Evolutionary conservation across 345 rosid genomes (phyloP), one percentile per base, ranked within the genome.

Genomic region (Eucalyptus pumila): DNA sequence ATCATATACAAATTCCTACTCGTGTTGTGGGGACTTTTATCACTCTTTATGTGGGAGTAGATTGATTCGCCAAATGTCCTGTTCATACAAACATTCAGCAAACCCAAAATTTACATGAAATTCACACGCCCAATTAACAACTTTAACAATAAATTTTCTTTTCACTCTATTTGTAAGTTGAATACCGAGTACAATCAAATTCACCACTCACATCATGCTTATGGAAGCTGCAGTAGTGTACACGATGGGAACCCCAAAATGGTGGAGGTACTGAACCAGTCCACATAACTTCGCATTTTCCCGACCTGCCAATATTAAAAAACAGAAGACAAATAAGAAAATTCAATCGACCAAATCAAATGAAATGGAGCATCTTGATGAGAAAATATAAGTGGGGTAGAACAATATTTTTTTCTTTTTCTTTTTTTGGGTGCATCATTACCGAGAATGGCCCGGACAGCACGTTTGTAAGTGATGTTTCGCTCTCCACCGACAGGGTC

Each of bases 391-490:
- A 26, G n/a, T 4, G 0, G 65, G 60, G 60, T 56, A 23, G 60
- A 56, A 21, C 26, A 4, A 56, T 5, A 49, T 47, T 4, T 9
- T 23, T n/a, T n/a, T n/a, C n/a, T n/a, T n/a, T n/a, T n/a, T n/a
- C n/a, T n/a, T n/a, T n/a, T n/a, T n/a, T n/a, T n/a, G n/a, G n/a
- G n/a, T 45, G 87, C 1, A 48, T 15, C 0, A 21, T 86, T 90
- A 95, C 98, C 97, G 17, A 96, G 95, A 86, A 91, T 92, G 80
- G 98, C 87, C 13, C 89, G 92, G 88, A 96, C 94, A 72, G 95
- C 97, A 26, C 95, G 95, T 94, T 91, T 94, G 89, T 96, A 96
- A 87, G 97, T 95, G 88, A 93, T 94, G 91, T 95, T 95, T 24
- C 96, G 88, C 86, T 95, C 93, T 81, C 97, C 97, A 32, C 89